These are phyloP conservation scores for Metarhizium guizhouense DNA, from an alignment of 2,329 filamentous ascomycete species.

Conservation along the genomic window DNA sequence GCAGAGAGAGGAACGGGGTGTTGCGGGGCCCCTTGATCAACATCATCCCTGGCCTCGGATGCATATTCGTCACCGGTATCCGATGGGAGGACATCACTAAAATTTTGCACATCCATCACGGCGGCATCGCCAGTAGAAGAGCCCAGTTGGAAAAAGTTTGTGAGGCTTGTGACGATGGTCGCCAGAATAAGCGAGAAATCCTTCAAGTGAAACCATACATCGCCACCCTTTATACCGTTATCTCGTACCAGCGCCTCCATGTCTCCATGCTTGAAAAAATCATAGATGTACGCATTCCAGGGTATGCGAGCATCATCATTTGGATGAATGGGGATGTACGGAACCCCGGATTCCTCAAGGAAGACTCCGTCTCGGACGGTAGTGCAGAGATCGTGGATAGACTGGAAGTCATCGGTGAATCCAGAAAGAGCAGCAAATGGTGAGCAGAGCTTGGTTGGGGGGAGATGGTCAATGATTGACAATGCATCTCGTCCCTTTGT, in stretches of 20 bases:
- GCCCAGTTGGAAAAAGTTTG: conserved; percentile 34
- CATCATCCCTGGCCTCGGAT: too few species aligned
- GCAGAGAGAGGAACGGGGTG: too few species aligned
- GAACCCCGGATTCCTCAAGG: conserved; percentile 65
- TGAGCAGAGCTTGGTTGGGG: conserved; percentile 46
- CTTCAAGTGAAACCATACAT: conserved; percentile 67
- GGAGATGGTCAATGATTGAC: conserved; percentile 13
- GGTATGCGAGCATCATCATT: conserved; percentile 39
- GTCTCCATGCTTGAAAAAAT: conserved; percentile 71
- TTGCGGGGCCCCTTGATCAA: too few species aligned
- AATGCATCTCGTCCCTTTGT: too few species aligned
- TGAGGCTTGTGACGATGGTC: conserved; percentile 60
- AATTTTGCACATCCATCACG: too few species aligned
- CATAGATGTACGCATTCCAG: conserved; percentile 61
- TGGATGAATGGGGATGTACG: conserved; percentile 54
- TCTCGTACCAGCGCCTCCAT: conserved; percentile 48
- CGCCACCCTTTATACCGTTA: conserved; percentile 56
- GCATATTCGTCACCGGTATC: too few species aligned
- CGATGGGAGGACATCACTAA: too few species aligned
- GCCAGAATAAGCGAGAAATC: conserved; percentile 49
- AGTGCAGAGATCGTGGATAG: conserved; percentile 57
- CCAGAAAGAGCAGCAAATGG: conserved; percentile 66
- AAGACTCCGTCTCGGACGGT: conserved; percentile 61
- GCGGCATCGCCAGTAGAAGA: too few species aligned
- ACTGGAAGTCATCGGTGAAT: conserved; percentile 52